Evolutionary conservation across 345 rosid genomes (phyloP), one percentile per base, ranked within the genome.

Genomic region (Streptanthus diversifolius): DNA sequence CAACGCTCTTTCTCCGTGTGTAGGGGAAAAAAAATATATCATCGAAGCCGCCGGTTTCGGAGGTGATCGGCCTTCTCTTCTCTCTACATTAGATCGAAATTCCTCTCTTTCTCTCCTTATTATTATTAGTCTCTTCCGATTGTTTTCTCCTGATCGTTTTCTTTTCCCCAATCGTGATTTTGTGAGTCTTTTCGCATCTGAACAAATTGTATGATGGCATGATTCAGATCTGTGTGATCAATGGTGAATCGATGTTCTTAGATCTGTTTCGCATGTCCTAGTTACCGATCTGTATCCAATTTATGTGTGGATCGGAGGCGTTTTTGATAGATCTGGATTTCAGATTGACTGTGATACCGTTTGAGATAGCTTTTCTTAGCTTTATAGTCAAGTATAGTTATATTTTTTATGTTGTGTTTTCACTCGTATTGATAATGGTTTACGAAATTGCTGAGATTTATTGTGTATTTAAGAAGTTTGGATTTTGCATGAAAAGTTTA

Each of bases 1-100:
- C 15, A 61, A 53, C 65, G 75, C 75, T 77, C 75, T 70, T 69
- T 54, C 75, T 62, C 70, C 63, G 69, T 61, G 39, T 57, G 79
- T 25, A 69, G 48, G 52, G 57, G 54, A 30, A 22, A 30, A 14
- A 53, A 15, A 22, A 8, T 21, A 29, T 3, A 10, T 5, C n/a
- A 57, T 75, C 74, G 51, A 2, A 51, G 52, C 75, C 80, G 43
- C 45, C 41, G 66, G 53, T 27, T 63, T 63, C 75, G 71, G 54
- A 70, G 60, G 33, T 75, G 24, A 51, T 68, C 74, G 29, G 47
- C 67, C 65, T 33, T 29, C 17, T 63, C 10, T 25, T 58, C 72
- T 74, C 73, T 59, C 67, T 66, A 1, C 67, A 8, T 66, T 25
- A 39, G 33, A 59, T 61, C 79, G 66, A 55, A 21, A 57, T 60